phyloP scores from a whole-genome alignment of 208 protist genomes.

The Borovskyia barvae region DNA sequence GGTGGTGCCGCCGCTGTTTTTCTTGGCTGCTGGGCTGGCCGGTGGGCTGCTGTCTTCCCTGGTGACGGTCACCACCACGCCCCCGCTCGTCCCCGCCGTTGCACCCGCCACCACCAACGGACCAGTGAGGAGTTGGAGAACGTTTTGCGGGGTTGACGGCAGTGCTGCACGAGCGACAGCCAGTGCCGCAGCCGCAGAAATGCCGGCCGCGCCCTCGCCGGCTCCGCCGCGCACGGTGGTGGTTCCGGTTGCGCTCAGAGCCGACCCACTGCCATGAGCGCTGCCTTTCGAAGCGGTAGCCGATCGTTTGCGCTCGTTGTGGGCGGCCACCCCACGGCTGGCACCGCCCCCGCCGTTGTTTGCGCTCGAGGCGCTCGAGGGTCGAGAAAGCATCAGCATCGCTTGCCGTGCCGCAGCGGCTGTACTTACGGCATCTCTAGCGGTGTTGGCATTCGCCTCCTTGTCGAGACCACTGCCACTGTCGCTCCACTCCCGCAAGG shows the following conservation, averaged over 20 bases:
- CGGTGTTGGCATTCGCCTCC: neutral
- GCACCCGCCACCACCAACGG: conserved; percentile 4
- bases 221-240: conserved; percentile 1
- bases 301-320: conserved; percentile 1
- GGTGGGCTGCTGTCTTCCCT: neutral
- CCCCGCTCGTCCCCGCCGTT: neutral
- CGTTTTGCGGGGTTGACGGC: conserved; percentile 6
- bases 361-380: neutral
- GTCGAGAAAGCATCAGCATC: conserved; percentile 10
- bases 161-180: conserved; percentile 10
- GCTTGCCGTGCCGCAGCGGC: conserved; percentile 11
- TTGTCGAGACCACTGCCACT: too few relatives aligned
- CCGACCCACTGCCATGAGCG: neutral
- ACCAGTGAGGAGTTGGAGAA: conserved; percentile 12
- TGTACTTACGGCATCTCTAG: conserved; percentile 3
- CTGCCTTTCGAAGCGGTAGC: conserved; percentile 2
- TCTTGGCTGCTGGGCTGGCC: neutral
- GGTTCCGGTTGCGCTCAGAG: neutral
- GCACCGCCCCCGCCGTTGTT: neutral
- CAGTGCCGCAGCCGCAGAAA: conserved; percentile 3
- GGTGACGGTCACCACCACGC: neutral
- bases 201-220: neutral
- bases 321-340: neutral
- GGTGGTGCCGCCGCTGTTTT: neutral
- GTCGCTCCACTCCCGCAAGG: conserved; percentile 18